Percentiles rank a stretch among this genome's conserved stretches.
These are phyloP conservation scores for Scedosporium aurantiacum DNA, from an alignment of 2,329 filamentous ascomycete species.

Conservation along the genomic window DNA sequence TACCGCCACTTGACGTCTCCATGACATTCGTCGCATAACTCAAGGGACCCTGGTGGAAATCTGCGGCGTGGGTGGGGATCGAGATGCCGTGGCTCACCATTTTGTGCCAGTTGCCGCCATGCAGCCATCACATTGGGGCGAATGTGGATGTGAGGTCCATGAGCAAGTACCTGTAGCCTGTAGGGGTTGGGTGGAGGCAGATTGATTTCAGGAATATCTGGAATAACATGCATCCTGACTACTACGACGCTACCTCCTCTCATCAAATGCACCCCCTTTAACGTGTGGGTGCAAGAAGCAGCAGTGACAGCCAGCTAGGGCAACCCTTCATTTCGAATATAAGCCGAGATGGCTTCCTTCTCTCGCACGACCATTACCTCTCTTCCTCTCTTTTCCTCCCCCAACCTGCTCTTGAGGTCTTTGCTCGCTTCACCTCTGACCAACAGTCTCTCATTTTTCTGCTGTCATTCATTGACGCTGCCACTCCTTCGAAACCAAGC, in stretches of 20 bases:
- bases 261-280: background rate
- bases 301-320: background rate
- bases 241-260: background rate
- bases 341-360: constrained; percentile 8
- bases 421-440: constrained; percentile 8
- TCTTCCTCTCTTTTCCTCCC: constrained; percentile 9
- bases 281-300: background rate
- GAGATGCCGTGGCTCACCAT: background rate
- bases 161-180: background rate
- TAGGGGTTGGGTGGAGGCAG: constrained; percentile 2
- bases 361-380: constrained; percentile 5
- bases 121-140: background rate
- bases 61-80: constrained; percentile 1
- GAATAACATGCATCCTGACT: background rate
- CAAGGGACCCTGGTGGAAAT: background rate
- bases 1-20: background rate
- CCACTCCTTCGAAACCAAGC: constrained; percentile 18
- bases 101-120: constrained; percentile 2
- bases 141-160: background rate
- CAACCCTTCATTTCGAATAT: constrained; percentile 5
- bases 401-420: constrained; percentile 9
- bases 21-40: background rate
- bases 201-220: constrained; percentile 4
- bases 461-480: constrained; percentile 14
- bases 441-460: constrained; percentile 13